These are phyloP conservation scores for Cryptosporidium canis DNA, from an alignment of 169 alveolate genomes.

Conservation along the genomic window DNA sequence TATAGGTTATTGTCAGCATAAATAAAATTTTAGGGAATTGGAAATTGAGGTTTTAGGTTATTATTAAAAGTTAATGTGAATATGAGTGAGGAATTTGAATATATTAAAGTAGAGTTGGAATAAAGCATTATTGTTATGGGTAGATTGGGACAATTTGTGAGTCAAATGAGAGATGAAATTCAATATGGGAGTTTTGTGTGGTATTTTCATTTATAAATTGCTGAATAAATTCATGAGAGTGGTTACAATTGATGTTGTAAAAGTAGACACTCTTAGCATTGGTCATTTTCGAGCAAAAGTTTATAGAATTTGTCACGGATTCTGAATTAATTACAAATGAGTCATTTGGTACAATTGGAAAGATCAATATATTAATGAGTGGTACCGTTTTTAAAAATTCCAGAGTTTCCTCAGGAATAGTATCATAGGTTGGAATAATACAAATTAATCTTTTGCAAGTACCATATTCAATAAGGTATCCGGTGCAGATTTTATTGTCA, in stretches of 20 bases:
- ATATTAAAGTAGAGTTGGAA: too few relatives aligned
- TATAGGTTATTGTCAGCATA: too few relatives aligned
- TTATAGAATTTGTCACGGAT: not conserved
- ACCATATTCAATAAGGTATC: slow-evolving; percentile 15
- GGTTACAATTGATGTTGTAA: slow-evolving; percentile 4
- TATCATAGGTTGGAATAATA: slow-evolving; percentile 22
- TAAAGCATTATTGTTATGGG: too few relatives aligned
- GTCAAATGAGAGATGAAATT: slow-evolving; percentile 15
- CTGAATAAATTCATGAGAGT: slow-evolving; percentile 38
- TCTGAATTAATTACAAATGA: not conserved
- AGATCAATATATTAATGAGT: not conserved
- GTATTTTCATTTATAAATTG: not conserved
- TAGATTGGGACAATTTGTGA: slow-evolving; percentile 36
- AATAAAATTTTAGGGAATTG: too few relatives aligned
- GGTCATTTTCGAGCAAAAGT: slow-evolving; percentile 17
- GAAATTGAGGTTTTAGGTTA: too few relatives aligned
- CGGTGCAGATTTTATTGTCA: slow-evolving; percentile 5
- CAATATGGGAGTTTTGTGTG: not conserved
- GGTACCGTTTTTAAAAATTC: not conserved
- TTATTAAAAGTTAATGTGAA: not conserved
- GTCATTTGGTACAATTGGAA: slow-evolving; percentile 26
- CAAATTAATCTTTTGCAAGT: not conserved
- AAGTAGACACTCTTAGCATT: slow-evolving; percentile 18
- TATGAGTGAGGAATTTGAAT: not conserved
- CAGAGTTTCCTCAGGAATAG: slow-evolving; percentile 33